phyloP scores from a whole-genome alignment of 306 rosid species.

The Lathyrus aphaca region DNA sequence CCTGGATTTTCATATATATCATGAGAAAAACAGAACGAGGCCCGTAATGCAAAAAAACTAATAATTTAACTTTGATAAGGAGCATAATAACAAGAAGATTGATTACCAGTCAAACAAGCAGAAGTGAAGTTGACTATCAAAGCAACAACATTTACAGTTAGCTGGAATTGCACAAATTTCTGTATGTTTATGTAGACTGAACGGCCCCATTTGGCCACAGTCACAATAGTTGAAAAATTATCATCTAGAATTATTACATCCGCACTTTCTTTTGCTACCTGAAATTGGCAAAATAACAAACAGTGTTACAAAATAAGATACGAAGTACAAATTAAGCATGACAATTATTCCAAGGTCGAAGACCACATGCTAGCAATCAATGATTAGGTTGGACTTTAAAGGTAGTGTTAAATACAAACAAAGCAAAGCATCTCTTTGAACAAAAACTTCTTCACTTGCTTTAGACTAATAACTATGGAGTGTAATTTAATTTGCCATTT shows the following conservation, averaged over 20 bases:
- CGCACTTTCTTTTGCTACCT: slow-evolving; percentile 99
- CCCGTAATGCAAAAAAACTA: slow-evolving; percentile 17
- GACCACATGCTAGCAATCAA: slow-evolving; percentile 32
- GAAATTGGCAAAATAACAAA: slow-evolving; percentile 44
- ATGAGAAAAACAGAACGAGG: slow-evolving; percentile 6
- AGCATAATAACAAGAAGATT: slow-evolving; percentile 27
- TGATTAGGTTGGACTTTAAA: slow-evolving; percentile 6
- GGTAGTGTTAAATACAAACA: slow-evolving; percentile 10
- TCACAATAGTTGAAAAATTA: slow-evolving; percentile 92
- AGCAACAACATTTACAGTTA: slow-evolving; percentile 95
- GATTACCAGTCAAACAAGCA: slow-evolving; percentile 90
- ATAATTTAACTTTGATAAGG: slow-evolving; percentile 16
- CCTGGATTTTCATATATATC: slow-evolving; percentile 53
- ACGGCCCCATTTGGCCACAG: slow-evolving; percentile 99
- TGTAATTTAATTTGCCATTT: background rate
- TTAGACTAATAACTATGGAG: slow-evolving; percentile 16
- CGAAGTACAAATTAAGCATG: slow-evolving; percentile 12
- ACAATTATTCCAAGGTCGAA: slow-evolving; percentile 27
- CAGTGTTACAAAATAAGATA: slow-evolving; percentile 25
- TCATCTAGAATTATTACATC: slow-evolving; percentile 95
- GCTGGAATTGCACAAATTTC: slow-evolving; percentile 97
- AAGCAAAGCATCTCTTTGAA: slow-evolving; percentile 12
- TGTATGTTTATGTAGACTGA: slow-evolving; percentile 95
- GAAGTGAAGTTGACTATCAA: slow-evolving; percentile 93
- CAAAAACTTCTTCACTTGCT: slow-evolving; percentile 19